Evolutionary conservation across 441 rosid genomes (phyloP), one percentile per base, ranked within the genome.

Genomic region (Metrosideros polymorpha): DNA sequence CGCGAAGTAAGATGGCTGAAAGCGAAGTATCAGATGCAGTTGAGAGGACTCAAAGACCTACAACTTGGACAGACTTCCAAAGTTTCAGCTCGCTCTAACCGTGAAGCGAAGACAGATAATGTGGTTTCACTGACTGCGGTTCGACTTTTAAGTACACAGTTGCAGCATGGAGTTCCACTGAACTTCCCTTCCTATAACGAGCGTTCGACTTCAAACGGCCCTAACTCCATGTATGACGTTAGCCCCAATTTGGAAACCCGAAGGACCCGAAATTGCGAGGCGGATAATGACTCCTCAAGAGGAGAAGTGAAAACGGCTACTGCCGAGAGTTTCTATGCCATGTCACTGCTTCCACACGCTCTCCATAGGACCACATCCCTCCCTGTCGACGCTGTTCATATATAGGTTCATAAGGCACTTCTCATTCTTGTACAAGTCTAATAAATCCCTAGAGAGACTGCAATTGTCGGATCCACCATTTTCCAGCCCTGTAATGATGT

Each of bases 1-100:
- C 97, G 89, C 83, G 94, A 94, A 86, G 61, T 93, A 22, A 92
- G 98, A 91, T 93, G 98, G 98, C 93, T 91, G 17, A 95, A 92
- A 89, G 98, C 96, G n/a, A 95, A 93, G 86, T 91, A 91, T 89
- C 92, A 91, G 86, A 91, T 89, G 61, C 93, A 92, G 85, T 82
- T 94, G 57, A 91, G 94, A 86, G 94, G 91, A 77, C 91, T 92
- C 54, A 88, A 89, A 89, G 95, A 94, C 90, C 92, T 90, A 76
- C 93, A 89, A 55, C 52, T 92, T 59, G 92, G 91, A 79, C 59
- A 87, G 32, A 82, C 85, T 83, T 61, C 88, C 27, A 89, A 84
- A 85, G 32, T 90, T 84, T 86, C 91, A 17, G 82, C 56, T 59
- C 85, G 53, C n/a, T 75, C 47, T 32, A 45, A 66, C 85, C 63